These are phyloP conservation scores for Nissolia schottii DNA, from an alignment of 306 rosid species.

Conservation along the genomic window DNA sequence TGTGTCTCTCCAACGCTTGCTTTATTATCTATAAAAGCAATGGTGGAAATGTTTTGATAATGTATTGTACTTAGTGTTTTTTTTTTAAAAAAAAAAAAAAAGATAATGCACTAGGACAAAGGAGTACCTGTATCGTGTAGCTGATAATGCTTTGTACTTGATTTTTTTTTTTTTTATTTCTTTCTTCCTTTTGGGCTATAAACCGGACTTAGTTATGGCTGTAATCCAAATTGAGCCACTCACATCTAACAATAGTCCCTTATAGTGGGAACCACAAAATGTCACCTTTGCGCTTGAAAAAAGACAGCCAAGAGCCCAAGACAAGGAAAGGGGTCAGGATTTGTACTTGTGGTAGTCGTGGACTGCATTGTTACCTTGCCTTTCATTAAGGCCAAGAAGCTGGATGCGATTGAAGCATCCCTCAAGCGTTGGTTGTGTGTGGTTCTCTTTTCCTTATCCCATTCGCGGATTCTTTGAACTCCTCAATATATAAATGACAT, in stretches of 20 bases:
- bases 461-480: slow-evolving; percentile 9
- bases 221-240: slow-evolving; percentile 34
- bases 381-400: slow-evolving; percentile 47
- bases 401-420: slow-evolving; percentile 46
- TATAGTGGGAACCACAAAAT: slow-evolving; percentile 45
- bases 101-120: background rate
- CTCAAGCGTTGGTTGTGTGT: slow-evolving; percentile 74
- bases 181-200: background rate
- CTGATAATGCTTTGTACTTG: background rate
- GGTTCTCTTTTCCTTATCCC: slow-evolving; percentile 99
- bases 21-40: too few species aligned
- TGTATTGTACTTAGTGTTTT: too few species aligned
- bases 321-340: slow-evolving; percentile 16
- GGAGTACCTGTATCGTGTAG: background rate
- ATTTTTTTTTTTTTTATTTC: too few species aligned
- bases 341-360: slow-evolving; percentile 66
- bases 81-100: too few species aligned
- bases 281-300: slow-evolving; percentile 31
- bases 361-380: slow-evolving; percentile 54
- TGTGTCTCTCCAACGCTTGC: background rate
- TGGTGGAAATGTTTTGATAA: background rate
- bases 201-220: background rate
- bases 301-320: slow-evolving; percentile 24
- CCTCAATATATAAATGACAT: slow-evolving; percentile 33
- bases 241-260: slow-evolving; percentile 29